phyloP scores from a whole-genome alignment of 108 stramenopile species.

The Pseudonitzschia delicatissima region DNA sequence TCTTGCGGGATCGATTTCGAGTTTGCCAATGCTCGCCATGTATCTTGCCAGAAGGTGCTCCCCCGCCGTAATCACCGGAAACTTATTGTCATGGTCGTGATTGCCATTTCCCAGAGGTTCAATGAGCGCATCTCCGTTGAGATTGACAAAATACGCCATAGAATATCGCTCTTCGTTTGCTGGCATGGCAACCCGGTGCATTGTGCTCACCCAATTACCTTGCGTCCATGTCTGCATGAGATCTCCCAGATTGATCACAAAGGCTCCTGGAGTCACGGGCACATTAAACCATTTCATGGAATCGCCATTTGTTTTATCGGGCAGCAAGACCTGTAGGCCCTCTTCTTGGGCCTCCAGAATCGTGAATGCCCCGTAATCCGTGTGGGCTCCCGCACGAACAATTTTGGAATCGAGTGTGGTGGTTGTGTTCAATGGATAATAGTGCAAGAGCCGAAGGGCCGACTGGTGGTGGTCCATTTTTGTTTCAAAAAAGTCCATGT shows the following conservation, averaged over 20 bases:
- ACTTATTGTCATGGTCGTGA: constrained; percentile 7
- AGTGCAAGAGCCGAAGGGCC: constrained; percentile 78
- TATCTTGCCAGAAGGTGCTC: constrained; percentile 63
- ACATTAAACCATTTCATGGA: constrained; percentile 59
- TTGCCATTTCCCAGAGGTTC: constrained; percentile 21
- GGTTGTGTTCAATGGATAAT: constrained; percentile 41
- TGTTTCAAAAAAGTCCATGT: constrained; percentile 49
- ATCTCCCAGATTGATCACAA: constrained; percentile 90
- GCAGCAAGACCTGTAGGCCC: constrained; percentile 60
- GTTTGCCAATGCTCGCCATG: constrained; percentile 38
- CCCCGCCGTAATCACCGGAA: constrained; percentile 48
- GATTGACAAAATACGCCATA: constrained; percentile 82
- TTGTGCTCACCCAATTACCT: constrained; percentile 66
- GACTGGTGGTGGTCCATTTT: constrained; percentile 62
- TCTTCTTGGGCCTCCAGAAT: constrained; percentile 67
- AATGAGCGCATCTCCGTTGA: constrained; percentile 63
- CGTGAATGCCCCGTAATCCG: constrained; percentile 87
- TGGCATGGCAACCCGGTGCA: constrained; percentile 77
- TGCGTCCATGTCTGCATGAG: constrained; percentile 90
- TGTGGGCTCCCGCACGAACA: constrained; percentile 73
- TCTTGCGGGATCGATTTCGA: no score
- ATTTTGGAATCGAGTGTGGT: background rate
- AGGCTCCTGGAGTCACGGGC: constrained; percentile 46
- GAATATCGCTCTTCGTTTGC: constrained; percentile 51
- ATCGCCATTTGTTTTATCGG: constrained; percentile 1